phyloP scores from a whole-genome alignment of 106 monocot species.

The Alisma plantagoaquatica region DNA sequence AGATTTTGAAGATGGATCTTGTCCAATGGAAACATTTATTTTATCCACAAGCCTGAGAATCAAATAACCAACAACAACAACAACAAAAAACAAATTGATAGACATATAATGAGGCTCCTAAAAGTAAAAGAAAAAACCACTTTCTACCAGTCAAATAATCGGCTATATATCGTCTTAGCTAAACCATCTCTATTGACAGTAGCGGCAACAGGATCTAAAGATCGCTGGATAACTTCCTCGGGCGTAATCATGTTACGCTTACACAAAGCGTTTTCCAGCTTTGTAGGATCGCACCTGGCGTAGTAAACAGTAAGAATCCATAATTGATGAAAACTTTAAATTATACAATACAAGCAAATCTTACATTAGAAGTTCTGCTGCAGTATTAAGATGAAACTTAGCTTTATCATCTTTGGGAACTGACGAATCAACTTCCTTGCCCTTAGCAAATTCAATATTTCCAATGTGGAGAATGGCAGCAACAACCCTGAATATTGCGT shows the following conservation, averaged over 20 bases:
- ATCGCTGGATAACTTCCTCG: conserved; percentile 94
- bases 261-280: conserved; percentile 86
- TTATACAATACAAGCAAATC: background rate
- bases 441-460: conserved; percentile 90
- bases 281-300: conserved; percentile 81
- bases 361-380: conserved; percentile 94
- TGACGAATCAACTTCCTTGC: conserved; percentile 91
- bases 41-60: conserved; percentile 79
- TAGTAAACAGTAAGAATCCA: conserved; percentile 1
- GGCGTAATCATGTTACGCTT: conserved; percentile 97
- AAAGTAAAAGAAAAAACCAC: too few species aligned
- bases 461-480: conserved; percentile 97
- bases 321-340: background rate
- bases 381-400: conserved; percentile 81
- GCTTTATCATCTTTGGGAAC: conserved; percentile 88
- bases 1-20: conserved; percentile 69
- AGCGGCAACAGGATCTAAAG: conserved; percentile 75
- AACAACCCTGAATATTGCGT: conserved; percentile 97
- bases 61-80: too few species aligned
- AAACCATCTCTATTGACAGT: conserved; percentile 88
- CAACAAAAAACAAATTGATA: too few species aligned
- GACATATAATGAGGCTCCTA: too few species aligned
- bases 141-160: conserved; percentile 98
- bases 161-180: conserved; percentile 92
- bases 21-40: conserved; percentile 95